A percentile compares a stretch with the other conserved stretches of the same genome.
phyloP scores from a whole-genome alignment of 768 basidiomycete species.

The Tylopilus sp. region DNA sequence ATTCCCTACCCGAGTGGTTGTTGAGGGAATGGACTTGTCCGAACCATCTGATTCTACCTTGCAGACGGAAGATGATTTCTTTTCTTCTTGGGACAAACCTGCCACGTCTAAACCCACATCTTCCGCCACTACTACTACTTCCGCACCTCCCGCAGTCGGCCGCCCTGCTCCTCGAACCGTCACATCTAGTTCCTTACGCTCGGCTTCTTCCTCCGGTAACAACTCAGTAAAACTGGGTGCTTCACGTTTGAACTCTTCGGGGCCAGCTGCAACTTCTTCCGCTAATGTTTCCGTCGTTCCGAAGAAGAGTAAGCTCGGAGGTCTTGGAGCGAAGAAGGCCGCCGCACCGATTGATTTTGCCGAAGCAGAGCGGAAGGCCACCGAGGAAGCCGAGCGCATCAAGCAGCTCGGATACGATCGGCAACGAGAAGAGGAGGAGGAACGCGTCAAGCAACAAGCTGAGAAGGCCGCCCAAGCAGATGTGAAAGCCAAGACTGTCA shows the following conservation, averaged over 20 bases:
- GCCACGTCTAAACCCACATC: slow-evolving; percentile 50
- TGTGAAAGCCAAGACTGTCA: slow-evolving; percentile 30
- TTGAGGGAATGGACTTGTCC: slow-evolving; percentile 73
- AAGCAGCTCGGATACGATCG: slow-evolving; percentile 91
- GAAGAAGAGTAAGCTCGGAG: slow-evolving; percentile 70
- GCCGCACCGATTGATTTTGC: slow-evolving; percentile 85
- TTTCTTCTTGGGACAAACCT: slow-evolving; percentile 94
- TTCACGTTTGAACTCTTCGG: slow-evolving; percentile 42
- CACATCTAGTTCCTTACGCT: slow-evolving; percentile 60
- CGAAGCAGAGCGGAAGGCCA: slow-evolving; percentile 85
- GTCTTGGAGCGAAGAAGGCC: slow-evolving; percentile 85
- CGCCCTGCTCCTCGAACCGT: slow-evolving; percentile 57
- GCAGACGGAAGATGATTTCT: slow-evolving; percentile 86
- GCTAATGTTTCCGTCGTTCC: slow-evolving; percentile 33
- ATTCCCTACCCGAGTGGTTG: slow-evolving; percentile 69
- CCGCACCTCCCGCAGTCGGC: slow-evolving; percentile 59
- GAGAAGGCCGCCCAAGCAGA: slow-evolving; percentile 38
- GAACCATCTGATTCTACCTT: slow-evolving; percentile 38
- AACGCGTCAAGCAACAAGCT: slow-evolving; percentile 61
- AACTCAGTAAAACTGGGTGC: slow-evolving; percentile 39
- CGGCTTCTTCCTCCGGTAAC: slow-evolving; percentile 35
- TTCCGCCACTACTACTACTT: slow-evolving; percentile 46
- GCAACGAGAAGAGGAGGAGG: slow-evolving; percentile 79
- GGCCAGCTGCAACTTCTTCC: slow-evolving; percentile 29
- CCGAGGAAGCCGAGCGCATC: slow-evolving; percentile 89